Evolutionary conservation across 345 rosid species (phyloP), one percentile per base, ranked within the genome.

Genomic region (Noccaea bulbosa): DNA sequence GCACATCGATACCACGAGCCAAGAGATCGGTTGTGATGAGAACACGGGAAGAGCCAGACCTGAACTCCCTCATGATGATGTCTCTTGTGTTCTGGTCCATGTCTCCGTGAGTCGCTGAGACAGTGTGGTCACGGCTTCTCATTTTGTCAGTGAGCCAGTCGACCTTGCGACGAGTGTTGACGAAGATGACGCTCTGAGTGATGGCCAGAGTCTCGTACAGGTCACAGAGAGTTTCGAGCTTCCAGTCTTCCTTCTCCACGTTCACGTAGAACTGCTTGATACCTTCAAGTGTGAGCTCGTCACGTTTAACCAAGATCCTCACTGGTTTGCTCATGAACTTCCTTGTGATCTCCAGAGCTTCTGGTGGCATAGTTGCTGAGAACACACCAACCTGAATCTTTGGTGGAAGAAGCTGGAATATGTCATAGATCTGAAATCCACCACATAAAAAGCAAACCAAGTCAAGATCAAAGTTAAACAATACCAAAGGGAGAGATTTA

Each of bases 181-280:
- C 85, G 4, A 85, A 83, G 67, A 85, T 81, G 15, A 85, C 83
- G 53, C 85, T 81, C 59, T 81, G 85, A 20, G 85, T 83, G 60
- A 83, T 83, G 41, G 82, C 82, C 45, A 85, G 43, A 15, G 89
- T 86, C 75, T 88, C 93, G 41, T 86, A 88, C 3, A 86, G 81
- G 69, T 88, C 94, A 53, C 91, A 86, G 6, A 86, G 86, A 2
- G 91, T 86, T 63, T 88, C 93, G 0, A 86, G 88, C 81, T 88
- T 88, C 87, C 87, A 84, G 7, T 88, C 91, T 73, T 88, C 91
- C 55, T 81, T 86, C 62, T 80, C 83, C 11, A 78, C 81, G 12
- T 80, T 82, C 47, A 82, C 84, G 39, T 82, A 69, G 46, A 82
- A 84, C 51, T 84, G 85, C 67, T 80, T 82, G 44, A 84, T 84